Evolutionary conservation across 163 green algal genomes (phyloP), one percentile per base, ranked within the genome.

Genomic region (Scenedesmus sp.): DNA sequence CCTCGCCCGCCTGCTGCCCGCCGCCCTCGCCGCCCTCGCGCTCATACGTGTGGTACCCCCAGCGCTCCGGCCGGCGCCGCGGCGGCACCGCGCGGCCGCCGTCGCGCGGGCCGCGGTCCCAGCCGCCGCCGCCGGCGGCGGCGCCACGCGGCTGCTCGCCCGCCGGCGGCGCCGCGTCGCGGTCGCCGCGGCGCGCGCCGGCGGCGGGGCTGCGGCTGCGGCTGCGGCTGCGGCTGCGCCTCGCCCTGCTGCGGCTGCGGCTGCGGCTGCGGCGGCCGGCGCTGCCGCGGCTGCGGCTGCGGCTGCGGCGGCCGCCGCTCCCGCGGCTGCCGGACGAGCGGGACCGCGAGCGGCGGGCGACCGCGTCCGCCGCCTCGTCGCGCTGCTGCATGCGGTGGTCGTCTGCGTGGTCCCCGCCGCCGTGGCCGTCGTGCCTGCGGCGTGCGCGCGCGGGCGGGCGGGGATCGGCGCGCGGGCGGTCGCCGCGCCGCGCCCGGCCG

Each of bases 381-480:
- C 28, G 45, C 45, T 62, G 64, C 64, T 74, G 64, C 44, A 74
- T 74, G 66, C 66, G 66, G 45, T 75, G 66, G n/a, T 64, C 66
- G 24, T 75, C 66, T 29, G 51, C 66, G 48, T 75, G 66, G 39
- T 75, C 66, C 34, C 48, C 33, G n/a, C n/a, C 33, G 66, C 50
- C 66, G 50, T 48, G 45, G 24, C 66, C 66, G 10, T 63, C 48
- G 20, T 75, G 66, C 50, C 66, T 78, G 69, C 69, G 64, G 10
- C n/a, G n/a, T n/a, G n/a, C n/a, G n/a, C n/a, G n/a, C n/a, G n/a
- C n/a, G n/a, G n/a, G n/a, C n/a, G n/a, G n/a, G n/a, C n/a, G n/a
- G n/a, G n/a, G n/a, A n/a, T n/a, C n/a, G n/a, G n/a, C n/a, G n/a
- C n/a, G n/a, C n/a, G n/a, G n/a, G n/a, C n/a, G n/a, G n/a, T n/a